These are phyloP conservation scores for Neonectria coccinea DNA, from an alignment of 2,329 filamentous ascomycete species.

Conservation along the genomic window DNA sequence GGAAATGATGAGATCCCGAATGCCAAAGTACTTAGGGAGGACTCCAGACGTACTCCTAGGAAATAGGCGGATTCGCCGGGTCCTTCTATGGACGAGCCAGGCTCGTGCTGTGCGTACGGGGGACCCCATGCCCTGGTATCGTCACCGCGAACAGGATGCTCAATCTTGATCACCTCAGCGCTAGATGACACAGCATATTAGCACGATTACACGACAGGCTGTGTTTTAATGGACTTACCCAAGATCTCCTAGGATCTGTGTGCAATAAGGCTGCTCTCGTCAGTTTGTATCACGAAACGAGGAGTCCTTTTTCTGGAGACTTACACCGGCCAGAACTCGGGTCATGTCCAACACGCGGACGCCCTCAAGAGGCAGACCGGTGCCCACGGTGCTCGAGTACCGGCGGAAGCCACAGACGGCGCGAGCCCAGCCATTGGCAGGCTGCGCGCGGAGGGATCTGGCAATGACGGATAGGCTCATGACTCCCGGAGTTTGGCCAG, in stretches of 20 bases:
- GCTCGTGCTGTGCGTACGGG: conserved; percentile 84
- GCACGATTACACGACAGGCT: conserved; percentile 23
- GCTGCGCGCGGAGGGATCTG: conserved; percentile 35
- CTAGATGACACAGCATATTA: conserved; percentile 57
- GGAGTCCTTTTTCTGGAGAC: conserved; percentile 49
- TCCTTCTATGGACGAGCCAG: conserved; percentile 69
- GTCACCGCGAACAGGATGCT: conserved; percentile 91
- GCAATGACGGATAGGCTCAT: conserved; percentile 38
- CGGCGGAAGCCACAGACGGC: conserved; percentile 37
- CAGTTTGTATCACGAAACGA: conserved; percentile 25
- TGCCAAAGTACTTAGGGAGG: neutral
- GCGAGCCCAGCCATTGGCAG: conserved; percentile 35
- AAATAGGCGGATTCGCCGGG: conserved; percentile 97
- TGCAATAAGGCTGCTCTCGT: conserved; percentile 84
- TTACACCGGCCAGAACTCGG: conserved; percentile 90
- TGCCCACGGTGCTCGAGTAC: conserved; percentile 47
- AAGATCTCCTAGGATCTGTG: conserved; percentile 94
- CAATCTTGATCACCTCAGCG: conserved; percentile 96
- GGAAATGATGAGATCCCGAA: conserved; percentile 29
- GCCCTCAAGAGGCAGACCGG: conserved; percentile 77
- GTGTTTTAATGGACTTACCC: conserved; percentile 70
- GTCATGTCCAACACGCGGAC: conserved; percentile 97
- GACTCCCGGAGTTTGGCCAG: conserved; percentile 11
- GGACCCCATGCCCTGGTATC: conserved; percentile 98
- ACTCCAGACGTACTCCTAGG: conserved; percentile 72